phyloP scores from a whole-genome alignment of 768 basidiomycete species.

The Naganishia onofrii region DNA sequence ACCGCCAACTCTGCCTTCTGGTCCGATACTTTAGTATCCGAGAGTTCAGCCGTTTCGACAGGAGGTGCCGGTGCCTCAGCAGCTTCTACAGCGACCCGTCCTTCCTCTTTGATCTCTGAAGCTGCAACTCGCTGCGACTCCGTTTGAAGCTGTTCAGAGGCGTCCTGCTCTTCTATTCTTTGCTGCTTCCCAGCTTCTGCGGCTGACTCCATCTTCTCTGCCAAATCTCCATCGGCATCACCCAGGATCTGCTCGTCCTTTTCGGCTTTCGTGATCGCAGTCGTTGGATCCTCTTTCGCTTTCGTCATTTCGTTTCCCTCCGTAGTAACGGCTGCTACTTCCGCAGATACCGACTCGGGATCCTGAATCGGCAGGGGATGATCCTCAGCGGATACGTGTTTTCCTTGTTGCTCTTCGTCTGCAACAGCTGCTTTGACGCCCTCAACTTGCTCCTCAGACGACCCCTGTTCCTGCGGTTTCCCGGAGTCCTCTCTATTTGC shows the following conservation, averaged over 20 bases:
- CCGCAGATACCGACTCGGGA: not conserved
- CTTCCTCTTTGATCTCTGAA: slow-evolving; percentile 8
- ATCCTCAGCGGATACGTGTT: not conserved
- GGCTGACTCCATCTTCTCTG: slow-evolving; percentile 38
- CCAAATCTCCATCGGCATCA: slow-evolving; percentile 32
- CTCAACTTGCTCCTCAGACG: slow-evolving; percentile 15
- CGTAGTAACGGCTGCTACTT: not conserved
- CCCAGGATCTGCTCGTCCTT: slow-evolving; percentile 25
- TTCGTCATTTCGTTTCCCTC: not conserved
- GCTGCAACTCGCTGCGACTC: slow-evolving; percentile 29
- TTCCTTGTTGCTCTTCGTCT: not conserved
- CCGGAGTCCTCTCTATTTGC: not conserved
- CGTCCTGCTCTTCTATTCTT: slow-evolving; percentile 25
- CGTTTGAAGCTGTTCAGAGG: not conserved
- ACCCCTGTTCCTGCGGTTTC: slow-evolving; percentile 23
- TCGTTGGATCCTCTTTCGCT: slow-evolving; percentile 9
- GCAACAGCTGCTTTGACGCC: not conserved
- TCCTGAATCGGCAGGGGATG: slow-evolving; percentile 3
- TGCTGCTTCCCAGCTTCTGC: slow-evolving; percentile 31
- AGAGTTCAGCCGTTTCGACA: not conserved
- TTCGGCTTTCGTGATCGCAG: slow-evolving; percentile 11
- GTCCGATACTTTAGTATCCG: not conserved
- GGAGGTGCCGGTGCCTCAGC: slow-evolving; percentile 30
- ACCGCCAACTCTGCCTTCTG: not conserved
- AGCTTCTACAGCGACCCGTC: slow-evolving; percentile 36